Evolutionary conservation across 805 yeast species (phyloP), one percentile per base, ranked within the genome.

Genomic region (Candida xiaguanensis): DNA sequence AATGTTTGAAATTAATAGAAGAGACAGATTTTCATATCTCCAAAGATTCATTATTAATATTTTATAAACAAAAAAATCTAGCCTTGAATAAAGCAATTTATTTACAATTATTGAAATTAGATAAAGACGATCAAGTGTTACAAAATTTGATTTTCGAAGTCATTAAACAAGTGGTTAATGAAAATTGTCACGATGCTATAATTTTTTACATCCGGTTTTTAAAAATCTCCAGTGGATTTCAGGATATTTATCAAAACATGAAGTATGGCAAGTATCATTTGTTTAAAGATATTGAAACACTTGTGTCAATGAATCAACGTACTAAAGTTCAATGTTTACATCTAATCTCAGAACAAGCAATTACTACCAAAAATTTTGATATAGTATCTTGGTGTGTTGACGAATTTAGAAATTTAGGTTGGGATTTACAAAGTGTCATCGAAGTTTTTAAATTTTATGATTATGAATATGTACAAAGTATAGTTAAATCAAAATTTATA

Each of bases 351-450:
- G 30, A 36, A 7, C 49, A 48, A 17, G 63, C 70, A 2, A 26
- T 55, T 2, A 26, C 30, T 29, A 56, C 56, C 9, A 42, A 52
- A 12, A 65, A 66, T 34, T 5, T 13, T 4, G 43, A 39, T 2
- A 42, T 53, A 7, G 26, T 62, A 3, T 18, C 38, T 17, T 67
- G 72, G 72, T 49, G 52, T 27, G 51, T 59, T 4, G 46, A 51
- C 6, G 70, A 63, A 42, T 48, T 65, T 41, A 51, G 63, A 36
- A 34, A 40, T 8, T 38, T 51, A 23, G 72, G 72, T 2, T 39
- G 53, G 20, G 36, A 46, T 16, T 37, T 58, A 12, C 28, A 25
- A 11, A 34, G 36, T 17, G 18, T 31, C 22, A 16, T 37, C 5
- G 24, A 18, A 17, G 12, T 20, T 5, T 13, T 30, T 8, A 24